Conservation (phyloP, 805 yeast species). For the Komagataella kurtzmanii region DNA sequence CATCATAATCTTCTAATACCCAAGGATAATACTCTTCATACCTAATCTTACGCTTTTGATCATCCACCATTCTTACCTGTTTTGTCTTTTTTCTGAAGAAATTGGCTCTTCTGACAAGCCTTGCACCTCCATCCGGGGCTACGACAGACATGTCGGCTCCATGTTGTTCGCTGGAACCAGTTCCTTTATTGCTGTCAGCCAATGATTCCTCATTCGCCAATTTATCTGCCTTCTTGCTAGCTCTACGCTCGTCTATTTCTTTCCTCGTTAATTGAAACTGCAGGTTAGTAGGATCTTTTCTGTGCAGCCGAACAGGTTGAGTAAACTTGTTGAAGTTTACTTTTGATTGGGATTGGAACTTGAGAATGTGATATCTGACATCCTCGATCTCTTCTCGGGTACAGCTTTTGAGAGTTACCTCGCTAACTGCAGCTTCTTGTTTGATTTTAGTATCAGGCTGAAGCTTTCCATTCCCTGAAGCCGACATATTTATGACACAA, state of each 20-base stretch:
- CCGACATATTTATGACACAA: not conserved
- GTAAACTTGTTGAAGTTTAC: conserved; percentile 50
- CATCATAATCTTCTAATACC: conserved; percentile 96
- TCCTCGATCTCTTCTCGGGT: conserved; percentile 58
- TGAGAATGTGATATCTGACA: conserved; percentile 66
- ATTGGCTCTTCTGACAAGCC: conserved; percentile 39
- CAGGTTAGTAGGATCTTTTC: conserved; percentile 86
- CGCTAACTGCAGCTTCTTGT: conserved; percentile 11
- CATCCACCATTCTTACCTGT: conserved; percentile 72
- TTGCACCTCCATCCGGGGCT: conserved; percentile 88
- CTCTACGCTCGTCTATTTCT: conserved; percentile 41
- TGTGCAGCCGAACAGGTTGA: conserved; percentile 75
- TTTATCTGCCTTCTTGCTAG: conserved; percentile 28
- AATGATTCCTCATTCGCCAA: conserved; percentile 12
- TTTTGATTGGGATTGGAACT: conserved; percentile 59
- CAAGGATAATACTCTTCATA: conserved; percentile 97
- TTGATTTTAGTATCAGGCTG: conserved; percentile 2
- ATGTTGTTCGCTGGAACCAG: conserved; percentile 21
- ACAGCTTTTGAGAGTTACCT: conserved; percentile 59
- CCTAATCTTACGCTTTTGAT: conserved; percentile 67
- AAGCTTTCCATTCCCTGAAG: conserved; percentile 2
- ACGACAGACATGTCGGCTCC: conserved; percentile 49
- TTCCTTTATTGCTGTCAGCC: conserved; percentile 16
- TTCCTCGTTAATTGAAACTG: conserved; percentile 75
- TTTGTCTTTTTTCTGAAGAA: conserved; percentile 68